A percentile compares a stretch with the other conserved stretches of the same genome.
phyloP scores from a whole-genome alignment of 495 filamentous ascomycete genomes.

The Pseudotulostoma volvatum region DNA sequence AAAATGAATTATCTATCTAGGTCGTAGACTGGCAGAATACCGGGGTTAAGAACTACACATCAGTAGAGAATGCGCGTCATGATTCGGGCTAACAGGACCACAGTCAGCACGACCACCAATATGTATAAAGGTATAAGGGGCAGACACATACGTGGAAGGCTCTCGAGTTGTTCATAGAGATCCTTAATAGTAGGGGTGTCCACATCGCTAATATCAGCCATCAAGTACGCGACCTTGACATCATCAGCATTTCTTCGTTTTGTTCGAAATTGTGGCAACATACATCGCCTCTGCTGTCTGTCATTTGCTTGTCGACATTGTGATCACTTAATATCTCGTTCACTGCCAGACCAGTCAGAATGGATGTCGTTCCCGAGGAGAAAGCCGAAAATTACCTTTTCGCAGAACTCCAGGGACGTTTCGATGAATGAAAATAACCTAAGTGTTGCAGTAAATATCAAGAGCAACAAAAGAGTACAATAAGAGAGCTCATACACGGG shows the following conservation, averaged over 20 bases:
- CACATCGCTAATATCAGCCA: slow-evolving; percentile 92
- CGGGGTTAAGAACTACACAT: no score
- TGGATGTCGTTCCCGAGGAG: slow-evolving; percentile 1
- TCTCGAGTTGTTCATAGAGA: slow-evolving; percentile 67
- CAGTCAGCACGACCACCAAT: no score
- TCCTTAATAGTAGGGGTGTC: slow-evolving; percentile 66
- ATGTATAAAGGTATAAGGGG: no score
- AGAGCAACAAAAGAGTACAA: background rate
- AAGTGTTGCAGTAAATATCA: slow-evolving; percentile 6
- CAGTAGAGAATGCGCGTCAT: slow-evolving; percentile 81
- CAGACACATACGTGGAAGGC: slow-evolving; percentile 63
- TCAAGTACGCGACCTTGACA: slow-evolving; percentile 68
- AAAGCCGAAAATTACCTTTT: slow-evolving; percentile 36
- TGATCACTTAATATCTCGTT: slow-evolving; percentile 87
- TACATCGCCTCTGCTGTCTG: slow-evolving; percentile 83
- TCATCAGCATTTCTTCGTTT: slow-evolving; percentile 5
- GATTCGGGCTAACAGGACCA: slow-evolving; percentile 63
- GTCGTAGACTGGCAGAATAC: no score
- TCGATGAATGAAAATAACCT: slow-evolving; percentile 87
- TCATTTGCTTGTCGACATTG: slow-evolving; percentile 98
- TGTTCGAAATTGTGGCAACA: slow-evolving; percentile 8
- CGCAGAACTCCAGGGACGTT: slow-evolving; percentile 91
- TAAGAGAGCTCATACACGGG: slow-evolving; percentile 38
- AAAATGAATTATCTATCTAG: no score
- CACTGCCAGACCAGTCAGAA: slow-evolving; percentile 30